These are phyloP conservation scores for Linnemannia schmuckeri DNA, from an alignment of 192 early-diverging fungal genomes.

Conservation along the genomic window DNA sequence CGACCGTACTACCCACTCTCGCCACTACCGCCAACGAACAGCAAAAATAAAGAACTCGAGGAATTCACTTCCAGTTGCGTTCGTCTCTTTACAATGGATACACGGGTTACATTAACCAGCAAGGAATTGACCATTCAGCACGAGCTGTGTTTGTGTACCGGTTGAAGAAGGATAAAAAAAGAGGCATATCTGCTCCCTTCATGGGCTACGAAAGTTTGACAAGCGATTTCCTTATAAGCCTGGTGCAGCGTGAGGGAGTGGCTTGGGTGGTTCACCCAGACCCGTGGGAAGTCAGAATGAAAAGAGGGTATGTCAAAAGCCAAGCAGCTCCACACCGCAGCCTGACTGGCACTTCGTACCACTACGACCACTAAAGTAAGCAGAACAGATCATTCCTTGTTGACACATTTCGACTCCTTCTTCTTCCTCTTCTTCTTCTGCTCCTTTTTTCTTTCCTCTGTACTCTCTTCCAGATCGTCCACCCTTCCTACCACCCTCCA, in stretches of 20 bases:
- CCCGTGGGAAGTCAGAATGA: too few relatives aligned
- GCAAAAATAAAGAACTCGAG: not conserved
- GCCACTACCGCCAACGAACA: not conserved
- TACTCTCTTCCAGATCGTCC: not conserved
- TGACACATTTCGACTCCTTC: not conserved
- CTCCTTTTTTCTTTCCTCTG: not conserved
- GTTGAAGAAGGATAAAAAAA: too few relatives aligned
- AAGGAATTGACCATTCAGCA: not conserved
- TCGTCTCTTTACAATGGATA: not conserved
- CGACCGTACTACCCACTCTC: not conserved
- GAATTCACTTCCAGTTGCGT: not conserved
- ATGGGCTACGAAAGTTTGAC: too few relatives aligned
- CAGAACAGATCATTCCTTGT: not conserved
- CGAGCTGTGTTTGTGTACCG: too few relatives aligned
- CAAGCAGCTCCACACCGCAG: not conserved
- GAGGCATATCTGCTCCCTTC: too few relatives aligned
- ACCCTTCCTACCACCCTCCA: not conserved
- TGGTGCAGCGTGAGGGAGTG: too few relatives aligned
- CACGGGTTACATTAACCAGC: not conserved
- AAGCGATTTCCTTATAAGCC: too few relatives aligned
- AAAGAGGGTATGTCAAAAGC: not conserved
- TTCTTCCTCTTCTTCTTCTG: not conserved
- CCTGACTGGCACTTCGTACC: not conserved
- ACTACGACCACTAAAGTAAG: not conserved
- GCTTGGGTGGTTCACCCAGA: too few relatives aligned